Percentiles rank a stretch among this genome's conserved stretches.
phyloP scores from a whole-genome alignment of 2,329 filamentous ascomycete genomes.

The Aspergillus sp. region DNA sequence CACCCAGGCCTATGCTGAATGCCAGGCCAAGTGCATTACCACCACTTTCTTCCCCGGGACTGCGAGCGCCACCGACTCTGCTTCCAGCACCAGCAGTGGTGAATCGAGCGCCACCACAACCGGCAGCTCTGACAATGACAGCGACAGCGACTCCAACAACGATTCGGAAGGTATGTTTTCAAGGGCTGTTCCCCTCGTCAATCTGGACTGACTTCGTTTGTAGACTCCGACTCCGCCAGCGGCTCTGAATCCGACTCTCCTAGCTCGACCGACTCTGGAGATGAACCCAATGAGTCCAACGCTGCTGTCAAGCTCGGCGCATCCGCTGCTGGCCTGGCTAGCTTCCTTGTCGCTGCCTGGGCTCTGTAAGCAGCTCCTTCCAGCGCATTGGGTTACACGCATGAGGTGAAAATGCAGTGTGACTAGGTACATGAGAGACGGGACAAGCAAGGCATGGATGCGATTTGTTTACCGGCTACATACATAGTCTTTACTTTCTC shows the following conservation, averaged over 20 bases:
- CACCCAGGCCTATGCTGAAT: conserved; percentile 48
- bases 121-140: conserved; percentile 17
- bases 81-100: conserved; percentile 23
- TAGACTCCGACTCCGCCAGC: conserved; percentile 16
- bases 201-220: neutral
- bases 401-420: conserved; percentile 1
- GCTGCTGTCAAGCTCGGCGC: conserved; percentile 35
- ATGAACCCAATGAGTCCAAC: conserved; percentile 25
- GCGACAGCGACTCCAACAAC: conserved; percentile 14
- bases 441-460: conserved; percentile 2
- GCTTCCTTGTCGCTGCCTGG: conserved; percentile 37
- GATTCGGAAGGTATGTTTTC: neutral
- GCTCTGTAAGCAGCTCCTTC: conserved; percentile 31
- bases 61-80: conserved; percentile 18
- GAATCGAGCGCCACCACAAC: conserved; percentile 22
- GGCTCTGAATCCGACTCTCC: conserved; percentile 18
- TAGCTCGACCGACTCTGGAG: conserved; percentile 12
- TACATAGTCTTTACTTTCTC: conserved; percentile 13
- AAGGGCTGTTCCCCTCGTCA: no score
- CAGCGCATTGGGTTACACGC: neutral
- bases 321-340: conserved; percentile 35
- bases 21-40: conserved; percentile 51
- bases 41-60: conserved; percentile 48
- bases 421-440: conserved; percentile 1
- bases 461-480: conserved; percentile 9